Evolutionary conservation across 768 basidiomycete genomes (phyloP), one percentile per base, ranked within the genome.

Genomic region (Lactarius sanguifluus): DNA sequence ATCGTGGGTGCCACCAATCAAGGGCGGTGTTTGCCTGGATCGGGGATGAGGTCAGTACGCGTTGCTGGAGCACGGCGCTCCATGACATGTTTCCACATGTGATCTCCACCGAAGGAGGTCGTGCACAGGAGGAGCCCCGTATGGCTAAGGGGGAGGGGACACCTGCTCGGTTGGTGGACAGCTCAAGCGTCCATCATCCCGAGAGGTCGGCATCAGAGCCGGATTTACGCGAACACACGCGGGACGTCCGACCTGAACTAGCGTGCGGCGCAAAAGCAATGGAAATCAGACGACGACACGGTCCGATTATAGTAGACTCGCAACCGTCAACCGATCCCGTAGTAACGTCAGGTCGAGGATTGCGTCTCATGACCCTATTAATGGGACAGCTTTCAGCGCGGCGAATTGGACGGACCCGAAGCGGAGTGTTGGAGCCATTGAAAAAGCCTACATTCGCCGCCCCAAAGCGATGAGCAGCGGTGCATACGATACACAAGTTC

Each of bases 21-120:
- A 32, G 16, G 45, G 23, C 47, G n/a, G 3, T 57, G 65, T 57
- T 25, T 5, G 15, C 25, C 18, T 28, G 59, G 40, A 38, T 57
- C 65, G 36, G 18, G 32, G 30, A 7, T 8, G 15, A 23, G 57
- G 65, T 61, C 45, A 52, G 61, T 60, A 16, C 61, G 25, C 6
- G 50, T 54, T 66, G 65, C 65, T 58, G 61, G 65, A 30, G 36
- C 0, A 32, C n/a, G 65, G 60, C 65, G 65, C 65, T 6, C 0
- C 16, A 13, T 32, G 15, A 38, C 41, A 52, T 47, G 56, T 40
- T 7, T 20, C 36, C n/a, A 32, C 59, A 66, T 66, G 65, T 66
- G 65, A 66, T 40, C 65, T 36, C 28, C 28, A 18, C 13, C 7
- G 43, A 20, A 12, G 61, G 34, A 43, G 38, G 28, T 50, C 34